phyloP scores from a whole-genome alignment of 2,329 filamentous ascomycete species.

The Paraphoma chrysanthemicola region DNA sequence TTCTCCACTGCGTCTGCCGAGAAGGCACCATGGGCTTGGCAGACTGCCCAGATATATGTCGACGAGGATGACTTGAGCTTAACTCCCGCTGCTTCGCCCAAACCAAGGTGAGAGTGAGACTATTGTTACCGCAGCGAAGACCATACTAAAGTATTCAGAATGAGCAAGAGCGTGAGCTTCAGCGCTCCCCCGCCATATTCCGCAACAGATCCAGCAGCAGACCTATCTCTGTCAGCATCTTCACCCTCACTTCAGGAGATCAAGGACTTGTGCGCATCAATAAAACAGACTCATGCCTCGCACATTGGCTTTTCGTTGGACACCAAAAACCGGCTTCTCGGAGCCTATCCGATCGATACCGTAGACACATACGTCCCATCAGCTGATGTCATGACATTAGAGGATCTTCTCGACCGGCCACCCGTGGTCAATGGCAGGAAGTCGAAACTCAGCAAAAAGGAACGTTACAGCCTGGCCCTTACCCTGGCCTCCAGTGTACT shows the following conservation, averaged over 20 bases:
- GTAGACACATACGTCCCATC: constrained; percentile 13
- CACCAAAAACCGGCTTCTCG: constrained; percentile 38
- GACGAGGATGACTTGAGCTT: constrained; percentile 29
- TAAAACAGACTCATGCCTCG: constrained; percentile 31
- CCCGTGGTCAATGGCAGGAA: constrained; percentile 33
- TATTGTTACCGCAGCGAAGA: background rate
- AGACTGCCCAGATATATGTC: constrained; percentile 43
- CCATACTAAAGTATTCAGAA: constrained; percentile 21
- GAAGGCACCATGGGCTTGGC: constrained; percentile 33
- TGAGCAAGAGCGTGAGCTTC: constrained; percentile 45
- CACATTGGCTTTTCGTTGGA: constrained; percentile 45
- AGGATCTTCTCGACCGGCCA: constrained; percentile 36
- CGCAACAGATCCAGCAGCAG: constrained; percentile 23
- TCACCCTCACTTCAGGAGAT: constrained; percentile 34
- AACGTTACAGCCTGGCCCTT: constrained; percentile 44
- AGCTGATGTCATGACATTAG: constrained; percentile 36
- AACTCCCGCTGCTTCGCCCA: constrained; percentile 16
- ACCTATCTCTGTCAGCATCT: background rate
- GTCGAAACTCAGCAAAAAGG: constrained; percentile 42
- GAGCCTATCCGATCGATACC: constrained; percentile 32
- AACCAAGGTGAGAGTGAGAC: constrained; percentile 26
- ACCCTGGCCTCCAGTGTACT: constrained; percentile 46
- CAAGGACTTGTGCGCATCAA: constrained; percentile 46
- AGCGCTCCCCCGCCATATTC: constrained; percentile 42
- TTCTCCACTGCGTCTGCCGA: constrained; percentile 31